phyloP scores from a whole-genome alignment of 352 stramenopile species.

The Phytophthora sojae region DNA sequence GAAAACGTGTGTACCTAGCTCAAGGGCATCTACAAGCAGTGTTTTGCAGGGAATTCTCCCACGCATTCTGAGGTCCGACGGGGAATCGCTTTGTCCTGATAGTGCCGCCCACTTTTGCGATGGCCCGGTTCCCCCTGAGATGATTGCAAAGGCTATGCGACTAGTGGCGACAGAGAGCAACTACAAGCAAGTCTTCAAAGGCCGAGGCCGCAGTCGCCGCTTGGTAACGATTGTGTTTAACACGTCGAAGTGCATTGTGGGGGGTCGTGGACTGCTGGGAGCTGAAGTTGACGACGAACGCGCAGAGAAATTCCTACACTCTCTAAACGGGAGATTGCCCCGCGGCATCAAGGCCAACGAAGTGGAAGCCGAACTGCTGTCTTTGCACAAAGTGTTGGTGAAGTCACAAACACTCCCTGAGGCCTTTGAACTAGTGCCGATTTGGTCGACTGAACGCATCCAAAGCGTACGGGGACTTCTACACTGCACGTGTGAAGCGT shows the following conservation, averaged over 20 bases:
- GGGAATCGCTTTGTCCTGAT: background rate
- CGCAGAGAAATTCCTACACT: background rate
- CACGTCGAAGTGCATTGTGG: background rate
- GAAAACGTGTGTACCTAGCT: background rate
- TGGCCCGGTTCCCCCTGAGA: background rate
- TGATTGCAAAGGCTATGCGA: no score
- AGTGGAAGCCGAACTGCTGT: background rate
- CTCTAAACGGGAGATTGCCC: background rate
- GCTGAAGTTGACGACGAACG: background rate
- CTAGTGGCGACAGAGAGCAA: no score
- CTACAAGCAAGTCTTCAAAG: no score
- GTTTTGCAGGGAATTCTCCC: background rate
- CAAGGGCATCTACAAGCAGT: background rate
- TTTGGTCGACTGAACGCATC: no score
- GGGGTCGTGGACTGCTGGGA: background rate
- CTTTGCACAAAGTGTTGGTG: no score
- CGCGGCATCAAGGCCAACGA: background rate
- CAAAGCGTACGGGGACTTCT: no score
- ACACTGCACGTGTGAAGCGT: no score
- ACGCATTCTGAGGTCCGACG: background rate
- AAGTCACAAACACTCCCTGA: no score
- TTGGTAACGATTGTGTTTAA: background rate
- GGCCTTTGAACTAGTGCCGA: no score
- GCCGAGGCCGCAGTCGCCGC: background rate
- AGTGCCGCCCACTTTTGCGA: background rate